Base-by-base conservation (phyloP, 2,329 filamentous ascomycete species). In the Phialocephala sp. region DNA sequence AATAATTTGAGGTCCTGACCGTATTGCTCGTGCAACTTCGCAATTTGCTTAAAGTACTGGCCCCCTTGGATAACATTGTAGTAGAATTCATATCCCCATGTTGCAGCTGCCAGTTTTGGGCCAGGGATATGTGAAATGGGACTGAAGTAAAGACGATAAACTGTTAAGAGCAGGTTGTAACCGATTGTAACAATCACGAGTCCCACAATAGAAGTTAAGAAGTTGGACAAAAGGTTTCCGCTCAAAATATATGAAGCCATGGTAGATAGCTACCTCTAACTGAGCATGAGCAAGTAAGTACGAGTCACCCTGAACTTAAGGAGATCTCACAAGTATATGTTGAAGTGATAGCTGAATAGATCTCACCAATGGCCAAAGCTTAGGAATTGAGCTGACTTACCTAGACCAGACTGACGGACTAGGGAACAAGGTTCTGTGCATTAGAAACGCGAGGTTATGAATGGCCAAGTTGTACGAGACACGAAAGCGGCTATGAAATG, bases 1-100 rank as follows among this genome's bases (percentile, higher is more conserved):
- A 69, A 61, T 43, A 74, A 71, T 55, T 6, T 74, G 72, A 1
- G 27, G 1, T 54, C 76, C 47, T 56, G 77, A 59, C 66, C 63
- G 43, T 65, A 67, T 47, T 67, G 43, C 22, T 62, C 35, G 32
- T 67, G 62, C 18, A 67, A n/a, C 36, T 60, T 39, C 39, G 35
- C 12, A 8, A 63, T 58, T 24, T 59, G 35, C 24, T 62, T 59
- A 22, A 35, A 20, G 43, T 32, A 64, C 36, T 67, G 61, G 0
- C 71, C 72, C 8, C 61, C 35, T 27, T 47, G 43, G 39, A 66
- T 43, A 12, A 71, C 37, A 18, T 74, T 70, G 47, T 67, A 73
- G 41, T 73, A 74, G 11, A 62, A 50, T 12, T 69, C 58, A 35
- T 72, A 73, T 68, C 66, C 72, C 9, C 36, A 43, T 4, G 68